phyloP scores from a whole-genome alignment of 306 rosid genomes.

The Luffa aegyptiaca region DNA sequence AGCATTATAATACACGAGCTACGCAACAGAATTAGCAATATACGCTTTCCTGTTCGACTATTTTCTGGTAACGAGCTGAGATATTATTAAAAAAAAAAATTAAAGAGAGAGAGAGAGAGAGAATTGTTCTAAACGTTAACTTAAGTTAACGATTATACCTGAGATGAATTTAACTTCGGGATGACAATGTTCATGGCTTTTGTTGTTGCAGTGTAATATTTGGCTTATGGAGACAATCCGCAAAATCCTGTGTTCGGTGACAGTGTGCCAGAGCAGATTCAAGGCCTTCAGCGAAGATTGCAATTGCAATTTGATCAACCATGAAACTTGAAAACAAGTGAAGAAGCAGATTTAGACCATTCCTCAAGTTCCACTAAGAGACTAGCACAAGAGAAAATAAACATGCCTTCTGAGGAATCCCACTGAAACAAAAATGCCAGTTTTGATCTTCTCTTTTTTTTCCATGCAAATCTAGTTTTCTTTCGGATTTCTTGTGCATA shows the following conservation, averaged over 20 bases:
- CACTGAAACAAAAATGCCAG: not conserved
- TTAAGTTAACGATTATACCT: not conserved
- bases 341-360: not conserved
- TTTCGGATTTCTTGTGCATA: not conserved
- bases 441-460: not conserved
- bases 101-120: not conserved
- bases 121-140: not conserved
- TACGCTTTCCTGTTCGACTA: conserved; percentile 68
- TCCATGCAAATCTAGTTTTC: not conserved
- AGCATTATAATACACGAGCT: conserved; percentile 25
- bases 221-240: conserved; percentile 59
- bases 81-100: not conserved
- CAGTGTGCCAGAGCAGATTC: conserved; percentile 43
- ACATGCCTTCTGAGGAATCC: not conserved
- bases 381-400: not conserved
- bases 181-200: conserved; percentile 6
- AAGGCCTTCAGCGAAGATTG: conserved; percentile 36
- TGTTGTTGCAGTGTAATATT: conserved; percentile 45
- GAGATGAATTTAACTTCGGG: not conserved
- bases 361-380: not conserved
- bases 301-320: conserved; percentile 19
- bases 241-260: conserved; percentile 28
- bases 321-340: conserved; percentile 1
- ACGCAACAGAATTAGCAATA: conserved; percentile 41
- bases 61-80: conserved; percentile 48